Evolutionary conservation across 106 monocot genomes (phyloP), one percentile per base, ranked within the genome.

Genomic region (Phalaenopsis equestris): DNA sequence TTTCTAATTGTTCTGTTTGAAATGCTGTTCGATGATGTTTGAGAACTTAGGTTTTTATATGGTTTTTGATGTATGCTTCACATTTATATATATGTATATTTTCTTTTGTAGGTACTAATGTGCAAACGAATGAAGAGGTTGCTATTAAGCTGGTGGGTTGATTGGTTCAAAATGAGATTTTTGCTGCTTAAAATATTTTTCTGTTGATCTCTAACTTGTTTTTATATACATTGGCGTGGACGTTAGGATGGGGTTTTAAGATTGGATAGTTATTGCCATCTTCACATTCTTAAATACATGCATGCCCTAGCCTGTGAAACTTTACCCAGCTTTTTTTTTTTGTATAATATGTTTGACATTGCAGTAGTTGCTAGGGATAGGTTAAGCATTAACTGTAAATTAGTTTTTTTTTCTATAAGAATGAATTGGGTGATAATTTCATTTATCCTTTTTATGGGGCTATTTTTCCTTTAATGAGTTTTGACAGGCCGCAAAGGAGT

Each of bases 91-190:
- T 30, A 30, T 30, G 30, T 30, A 30, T 30, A 30, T 30, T 30
- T 30, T 30, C 55, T 37, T 47, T 47, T 81, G 45, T 84, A 92
- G 92, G 92, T 61, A 88, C 86, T 52, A 87, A 92, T 85, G 79
- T 86, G 77, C 92, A 92, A 77, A 90, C 89, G 23, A 92, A 92
- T 82, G 92, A 92, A 78, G 90, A 92, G 76, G 92, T 92, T 65
- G 92, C 86, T 16, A 92, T 92, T 75, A 92, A 92, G 75, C 88
- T 92, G 43, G 92, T 92, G 76, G 83, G 92, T 86, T 70, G 36
- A 14, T 38, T 39, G 36, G 70, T 14, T 1, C 38, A 14, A 37
- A 70, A 70, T 39, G 70, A 39, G 14, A 70, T 39, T 70, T 10
- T 39, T 15, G 11, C 39, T 15, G 70, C 23, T 4, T 39, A 18